Evolutionary conservation across 2,329 filamentous ascomycete genomes (phyloP).

Genomic region (Fusarium foetens): DNA sequence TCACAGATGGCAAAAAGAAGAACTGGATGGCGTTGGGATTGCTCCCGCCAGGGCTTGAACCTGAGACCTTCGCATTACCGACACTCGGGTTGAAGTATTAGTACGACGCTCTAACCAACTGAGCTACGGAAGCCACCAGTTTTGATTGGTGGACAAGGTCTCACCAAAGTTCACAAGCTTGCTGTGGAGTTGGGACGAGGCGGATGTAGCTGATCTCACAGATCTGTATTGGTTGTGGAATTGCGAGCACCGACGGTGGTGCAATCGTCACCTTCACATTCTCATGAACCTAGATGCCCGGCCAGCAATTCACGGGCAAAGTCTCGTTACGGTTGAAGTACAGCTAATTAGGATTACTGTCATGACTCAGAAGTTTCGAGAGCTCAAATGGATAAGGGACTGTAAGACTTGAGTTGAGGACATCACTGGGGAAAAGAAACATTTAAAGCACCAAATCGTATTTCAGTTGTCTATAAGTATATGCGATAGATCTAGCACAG

Average conservation of each 20-base stretch:
- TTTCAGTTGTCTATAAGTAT: background rate
- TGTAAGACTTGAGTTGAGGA: accelerated
- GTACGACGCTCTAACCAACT: slow-evolving; percentile 16
- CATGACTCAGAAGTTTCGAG: accelerated
- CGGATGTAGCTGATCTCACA: background rate
- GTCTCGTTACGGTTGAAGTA: accelerated
- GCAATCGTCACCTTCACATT: accelerated
- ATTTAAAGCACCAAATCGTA: background rate
- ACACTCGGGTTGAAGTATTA: slow-evolving; percentile 4
- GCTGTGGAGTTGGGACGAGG: accelerated
- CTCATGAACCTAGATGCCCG: accelerated
- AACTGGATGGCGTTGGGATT: slow-evolving; percentile 6
- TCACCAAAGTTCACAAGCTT: accelerated
- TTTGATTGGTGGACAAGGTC: background rate
- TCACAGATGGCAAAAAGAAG: background rate
- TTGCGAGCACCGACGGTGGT: accelerated
- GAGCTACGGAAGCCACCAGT: slow-evolving; percentile 14
- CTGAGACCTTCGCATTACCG: slow-evolving; percentile 8
- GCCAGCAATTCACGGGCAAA: accelerated
- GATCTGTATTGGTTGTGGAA: background rate
- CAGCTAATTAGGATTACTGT: accelerated
- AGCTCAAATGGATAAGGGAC: too few species aligned
- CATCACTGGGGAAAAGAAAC: accelerated
- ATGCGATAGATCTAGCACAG: background rate
- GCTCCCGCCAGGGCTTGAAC: slow-evolving; percentile 11